Evolutionary conservation across 2,329 filamentous ascomycete genomes (phyloP).

Genomic region (Calonectria honghensis): DNA sequence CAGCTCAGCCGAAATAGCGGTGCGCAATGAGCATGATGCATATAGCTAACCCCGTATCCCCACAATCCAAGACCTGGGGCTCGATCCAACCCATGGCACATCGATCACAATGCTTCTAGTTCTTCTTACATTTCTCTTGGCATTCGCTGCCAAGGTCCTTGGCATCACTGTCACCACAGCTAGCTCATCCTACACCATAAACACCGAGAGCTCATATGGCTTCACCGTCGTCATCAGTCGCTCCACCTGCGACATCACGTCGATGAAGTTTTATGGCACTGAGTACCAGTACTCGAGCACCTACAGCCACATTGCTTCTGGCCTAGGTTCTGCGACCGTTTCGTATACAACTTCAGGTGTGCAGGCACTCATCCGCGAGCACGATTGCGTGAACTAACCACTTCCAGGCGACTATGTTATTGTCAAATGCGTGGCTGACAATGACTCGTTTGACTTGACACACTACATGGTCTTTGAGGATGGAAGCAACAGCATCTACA

Average conservation of each 20-base stretch:
- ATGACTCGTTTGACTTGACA: slow-evolving; percentile 20
- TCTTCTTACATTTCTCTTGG: slow-evolving; percentile 20
- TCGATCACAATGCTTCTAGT: background rate
- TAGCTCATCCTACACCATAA: slow-evolving; percentile 9
- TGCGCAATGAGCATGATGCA: background rate
- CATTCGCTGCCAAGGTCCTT: slow-evolving; percentile 15
- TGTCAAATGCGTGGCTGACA: slow-evolving; percentile 27
- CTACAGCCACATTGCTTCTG: slow-evolving; percentile 33
- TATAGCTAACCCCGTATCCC: background rate
- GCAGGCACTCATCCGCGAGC: background rate
- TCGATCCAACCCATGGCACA: background rate
- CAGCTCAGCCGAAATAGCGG: background rate
- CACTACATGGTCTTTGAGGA: slow-evolving; percentile 32
- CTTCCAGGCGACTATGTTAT: slow-evolving; percentile 16
- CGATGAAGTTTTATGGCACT: slow-evolving; percentile 30
- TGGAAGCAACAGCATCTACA: slow-evolving; percentile 28
- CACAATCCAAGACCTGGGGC: background rate
- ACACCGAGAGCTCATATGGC: slow-evolving; percentile 20
- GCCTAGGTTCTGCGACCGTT: slow-evolving; percentile 27
- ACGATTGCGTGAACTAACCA: background rate
- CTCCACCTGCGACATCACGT: slow-evolving; percentile 29
- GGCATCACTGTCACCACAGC: slow-evolving; percentile 28
- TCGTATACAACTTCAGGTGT: slow-evolving; percentile 15
- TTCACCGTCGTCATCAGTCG: slow-evolving; percentile 25
- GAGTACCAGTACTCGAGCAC: slow-evolving; percentile 35